A percentile compares a stretch with the other conserved stretches of the same genome.
Evolutionary conservation across 257 asterid genomes (phyloP).

Genomic region (Leptodermis oblonga): DNA sequence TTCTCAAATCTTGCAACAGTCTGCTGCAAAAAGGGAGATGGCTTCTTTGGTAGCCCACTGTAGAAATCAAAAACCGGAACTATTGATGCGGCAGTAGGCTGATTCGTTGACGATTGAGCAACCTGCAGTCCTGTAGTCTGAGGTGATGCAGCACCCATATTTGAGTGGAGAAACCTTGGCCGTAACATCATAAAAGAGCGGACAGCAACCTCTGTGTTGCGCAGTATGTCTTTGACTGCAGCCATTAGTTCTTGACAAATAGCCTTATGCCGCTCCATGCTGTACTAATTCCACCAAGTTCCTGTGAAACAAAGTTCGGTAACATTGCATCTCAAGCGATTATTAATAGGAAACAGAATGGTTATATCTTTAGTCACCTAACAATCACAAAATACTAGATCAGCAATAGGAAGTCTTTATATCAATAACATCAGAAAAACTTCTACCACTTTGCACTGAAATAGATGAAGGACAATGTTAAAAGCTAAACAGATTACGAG

Average conservation of each 20-base stretch:
- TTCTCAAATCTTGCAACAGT: conserved; percentile 92
- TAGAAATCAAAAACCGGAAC: conserved; percentile 77
- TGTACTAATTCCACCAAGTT: conserved; percentile 80
- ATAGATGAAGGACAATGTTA: not conserved
- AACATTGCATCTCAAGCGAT: not conserved
- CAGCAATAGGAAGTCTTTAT: not conserved
- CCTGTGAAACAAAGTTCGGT: conserved; percentile 38
- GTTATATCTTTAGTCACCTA: not conserved
- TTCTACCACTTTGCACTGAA: not conserved
- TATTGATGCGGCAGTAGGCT: conserved; percentile 51
- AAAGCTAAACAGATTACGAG: not conserved
- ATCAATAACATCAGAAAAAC: not conserved
- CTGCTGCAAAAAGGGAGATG: conserved; percentile 85
- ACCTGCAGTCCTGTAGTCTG: conserved; percentile 58
- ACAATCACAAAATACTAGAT: not conserved
- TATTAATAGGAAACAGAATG: not conserved
- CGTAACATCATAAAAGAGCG: conserved; percentile 90
- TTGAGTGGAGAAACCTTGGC: conserved; percentile 80
- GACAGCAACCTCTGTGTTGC: conserved; percentile 84
- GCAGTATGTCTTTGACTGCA: conserved; percentile 76
- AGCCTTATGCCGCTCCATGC: conserved; percentile 83
- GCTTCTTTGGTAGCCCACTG: conserved; percentile 87
- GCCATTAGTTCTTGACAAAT: conserved; percentile 75
- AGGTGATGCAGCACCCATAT: conserved; percentile 47
- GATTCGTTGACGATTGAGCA: conserved; percentile 51